These are phyloP conservation scores for Teunomyces panamensis DNA, from an alignment of 805 yeast genomes.

Conservation along the genomic window DNA sequence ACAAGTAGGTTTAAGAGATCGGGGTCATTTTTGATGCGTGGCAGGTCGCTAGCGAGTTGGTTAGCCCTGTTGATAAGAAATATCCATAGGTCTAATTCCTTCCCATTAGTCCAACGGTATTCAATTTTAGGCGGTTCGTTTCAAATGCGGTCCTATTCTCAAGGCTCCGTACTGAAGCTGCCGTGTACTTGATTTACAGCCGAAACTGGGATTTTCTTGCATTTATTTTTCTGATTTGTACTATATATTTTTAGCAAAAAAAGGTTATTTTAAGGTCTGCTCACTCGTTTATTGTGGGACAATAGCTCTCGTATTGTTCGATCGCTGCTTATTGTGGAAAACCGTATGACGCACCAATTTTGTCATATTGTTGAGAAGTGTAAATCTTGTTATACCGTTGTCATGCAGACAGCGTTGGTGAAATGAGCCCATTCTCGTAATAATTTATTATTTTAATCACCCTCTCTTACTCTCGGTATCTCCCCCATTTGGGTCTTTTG, in stretches of 20 bases:
- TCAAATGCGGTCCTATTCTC: not conserved
- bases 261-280: not conserved
- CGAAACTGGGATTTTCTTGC: not conserved
- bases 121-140: not conserved
- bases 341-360: not conserved
- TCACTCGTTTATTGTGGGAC: not conserved
- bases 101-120: not conserved
- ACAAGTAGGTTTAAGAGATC: not conserved
- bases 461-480: not conserved
- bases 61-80: not conserved
- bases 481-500: no score
- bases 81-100: not conserved
- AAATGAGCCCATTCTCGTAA: not conserved
- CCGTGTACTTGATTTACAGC: not conserved
- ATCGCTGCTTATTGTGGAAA: not conserved
- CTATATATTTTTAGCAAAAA: not conserved
- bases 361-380: not conserved
- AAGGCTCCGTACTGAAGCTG: not conserved
- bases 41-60: no score
- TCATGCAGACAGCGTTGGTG: not conserved
- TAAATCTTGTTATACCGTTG: not conserved
- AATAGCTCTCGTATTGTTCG: not conserved
- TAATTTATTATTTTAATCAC: not conserved
- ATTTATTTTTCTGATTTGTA: not conserved
- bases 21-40: no score